A percentile compares a stretch with the other conserved stretches of the same genome.
phyloP scores from a whole-genome alignment of 805 yeast species.

The Metschnikowia bowlesiae region DNA sequence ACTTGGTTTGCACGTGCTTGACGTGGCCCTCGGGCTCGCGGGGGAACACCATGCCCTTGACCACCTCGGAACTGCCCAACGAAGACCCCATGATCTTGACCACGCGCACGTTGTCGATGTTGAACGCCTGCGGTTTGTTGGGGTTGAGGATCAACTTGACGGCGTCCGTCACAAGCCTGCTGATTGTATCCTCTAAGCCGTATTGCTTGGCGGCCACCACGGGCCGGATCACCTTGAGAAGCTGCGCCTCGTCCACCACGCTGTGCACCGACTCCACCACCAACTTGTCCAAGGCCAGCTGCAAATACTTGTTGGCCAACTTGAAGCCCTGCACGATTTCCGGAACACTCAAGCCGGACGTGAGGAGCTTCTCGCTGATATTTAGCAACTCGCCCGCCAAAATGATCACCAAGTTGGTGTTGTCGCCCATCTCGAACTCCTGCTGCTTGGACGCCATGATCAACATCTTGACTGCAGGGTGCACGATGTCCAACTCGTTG shows the following conservation, averaged over 20 bases:
- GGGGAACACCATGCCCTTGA: constrained; percentile 97
- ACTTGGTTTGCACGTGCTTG: constrained; percentile 53
- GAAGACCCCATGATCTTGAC: constrained; percentile 96
- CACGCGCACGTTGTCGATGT: constrained; percentile 90
- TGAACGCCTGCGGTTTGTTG: constrained; percentile 60
- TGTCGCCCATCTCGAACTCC: constrained; percentile 96
- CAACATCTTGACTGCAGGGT: constrained; percentile 93
- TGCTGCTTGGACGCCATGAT: constrained; percentile 98
- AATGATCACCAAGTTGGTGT: constrained; percentile 84
- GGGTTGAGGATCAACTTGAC: constrained; percentile 71
- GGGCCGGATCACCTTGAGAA: constrained; percentile 72
- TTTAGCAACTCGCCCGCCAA: constrained; percentile 90
- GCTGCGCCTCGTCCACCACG: constrained; percentile 48
- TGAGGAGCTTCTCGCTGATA: constrained; percentile 78
- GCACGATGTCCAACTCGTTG: constrained; percentile 87
- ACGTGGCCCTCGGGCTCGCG: constrained; percentile 94
- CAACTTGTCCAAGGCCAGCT: constrained; percentile 62
- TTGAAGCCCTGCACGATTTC: constrained; percentile 93
- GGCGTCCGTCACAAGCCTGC: constrained; percentile 80
- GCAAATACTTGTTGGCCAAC: constrained; percentile 74
- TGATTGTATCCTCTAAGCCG: constrained; percentile 76
- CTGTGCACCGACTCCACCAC: constrained; percentile 60
- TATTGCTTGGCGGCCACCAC: constrained; percentile 92
- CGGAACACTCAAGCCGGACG: constrained; percentile 82
- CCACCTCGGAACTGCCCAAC: constrained; percentile 65